phyloP scores from a whole-genome alignment of 257 asterid species.

The Fraxinus quadrangulata region DNA sequence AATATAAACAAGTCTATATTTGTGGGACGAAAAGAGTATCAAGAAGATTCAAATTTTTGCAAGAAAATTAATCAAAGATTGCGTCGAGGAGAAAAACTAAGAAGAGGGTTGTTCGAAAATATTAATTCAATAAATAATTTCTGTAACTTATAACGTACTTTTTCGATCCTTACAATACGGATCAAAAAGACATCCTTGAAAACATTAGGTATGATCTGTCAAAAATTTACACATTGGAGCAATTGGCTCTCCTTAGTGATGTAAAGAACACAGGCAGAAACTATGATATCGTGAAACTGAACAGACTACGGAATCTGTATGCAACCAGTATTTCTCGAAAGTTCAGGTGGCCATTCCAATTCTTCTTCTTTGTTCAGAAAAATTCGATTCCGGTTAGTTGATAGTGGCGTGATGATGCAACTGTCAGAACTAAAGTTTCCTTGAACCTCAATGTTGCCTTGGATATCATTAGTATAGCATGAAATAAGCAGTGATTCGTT shows the following conservation, averaged over 20 bases:
- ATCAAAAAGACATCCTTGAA: neutral
- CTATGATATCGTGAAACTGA: neutral
- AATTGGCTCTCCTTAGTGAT: neutral
- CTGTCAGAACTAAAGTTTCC: slow-evolving; percentile 8
- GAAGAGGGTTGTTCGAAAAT: neutral
- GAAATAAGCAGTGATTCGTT: slow-evolving; percentile 12
- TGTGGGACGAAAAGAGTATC: too few species aligned
- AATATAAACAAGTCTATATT: too few species aligned
- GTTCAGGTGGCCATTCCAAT: neutral
- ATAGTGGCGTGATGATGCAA: neutral
- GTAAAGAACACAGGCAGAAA: neutral
- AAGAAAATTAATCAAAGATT: neutral
- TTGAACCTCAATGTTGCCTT: slow-evolving; percentile 12
- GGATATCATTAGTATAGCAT: slow-evolving; percentile 17
- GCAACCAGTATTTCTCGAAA: neutral
- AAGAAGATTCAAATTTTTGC: neutral
- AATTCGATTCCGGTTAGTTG: slow-evolving; percentile 3
- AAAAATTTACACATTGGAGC: neutral
- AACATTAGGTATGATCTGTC: neutral
- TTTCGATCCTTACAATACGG: neutral
- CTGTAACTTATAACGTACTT: neutral
- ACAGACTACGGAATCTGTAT: neutral
- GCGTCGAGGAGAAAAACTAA: neutral
- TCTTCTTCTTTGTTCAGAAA: neutral
- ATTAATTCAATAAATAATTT: neutral